Evolutionary conservation across 1,284 basidiomycete species (phyloP).

Genomic region (Bondarzewia mesenterica): DNA sequence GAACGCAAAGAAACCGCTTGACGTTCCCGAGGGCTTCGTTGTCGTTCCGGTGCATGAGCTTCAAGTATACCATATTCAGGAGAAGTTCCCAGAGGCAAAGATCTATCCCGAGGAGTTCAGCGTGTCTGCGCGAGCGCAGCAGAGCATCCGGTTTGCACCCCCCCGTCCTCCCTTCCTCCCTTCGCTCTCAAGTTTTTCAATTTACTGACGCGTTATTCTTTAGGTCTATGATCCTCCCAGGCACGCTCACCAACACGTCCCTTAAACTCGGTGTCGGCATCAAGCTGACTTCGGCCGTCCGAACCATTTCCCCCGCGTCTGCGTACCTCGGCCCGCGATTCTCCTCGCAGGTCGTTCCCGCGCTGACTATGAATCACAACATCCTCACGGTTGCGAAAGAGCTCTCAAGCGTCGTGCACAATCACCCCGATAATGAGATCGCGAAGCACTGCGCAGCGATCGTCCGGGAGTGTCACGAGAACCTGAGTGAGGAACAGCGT

Average conservation of each 20-base stretch:
- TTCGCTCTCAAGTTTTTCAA: too few relatives aligned
- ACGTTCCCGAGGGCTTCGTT: constrained; percentile 26
- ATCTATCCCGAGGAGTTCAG: constrained; percentile 32
- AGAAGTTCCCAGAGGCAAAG: constrained; percentile 37
- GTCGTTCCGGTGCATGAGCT: constrained; percentile 43
- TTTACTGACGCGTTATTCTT: background rate
- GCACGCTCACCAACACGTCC: constrained; percentile 30
- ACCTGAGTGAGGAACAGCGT: constrained; percentile 24
- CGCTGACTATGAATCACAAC: constrained; percentile 51
- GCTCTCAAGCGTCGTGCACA: constrained; percentile 39
- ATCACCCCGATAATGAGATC: constrained; percentile 34
- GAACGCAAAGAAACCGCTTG: constrained; percentile 24
- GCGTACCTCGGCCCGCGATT: constrained; percentile 45
- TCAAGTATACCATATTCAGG: constrained; percentile 35
- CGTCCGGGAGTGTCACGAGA: constrained; percentile 42
- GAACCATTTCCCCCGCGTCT: constrained; percentile 47
- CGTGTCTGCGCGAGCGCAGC: constrained; percentile 37
- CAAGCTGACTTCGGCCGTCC: constrained; percentile 45
- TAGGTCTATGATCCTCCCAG: constrained; percentile 41
- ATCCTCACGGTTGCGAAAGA: constrained; percentile 43
- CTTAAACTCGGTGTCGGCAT: constrained; percentile 44
- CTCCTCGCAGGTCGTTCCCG: constrained; percentile 55
- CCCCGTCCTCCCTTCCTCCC: too few relatives aligned
- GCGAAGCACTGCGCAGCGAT: constrained; percentile 46
- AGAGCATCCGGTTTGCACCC: constrained; percentile 35